Percentiles rank a stretch among this genome's conserved stretches.
These are phyloP conservation scores for Dichotomocladium elegans DNA, from an alignment of 371 early-diverging fungal genomes.

Conservation along the genomic window DNA sequence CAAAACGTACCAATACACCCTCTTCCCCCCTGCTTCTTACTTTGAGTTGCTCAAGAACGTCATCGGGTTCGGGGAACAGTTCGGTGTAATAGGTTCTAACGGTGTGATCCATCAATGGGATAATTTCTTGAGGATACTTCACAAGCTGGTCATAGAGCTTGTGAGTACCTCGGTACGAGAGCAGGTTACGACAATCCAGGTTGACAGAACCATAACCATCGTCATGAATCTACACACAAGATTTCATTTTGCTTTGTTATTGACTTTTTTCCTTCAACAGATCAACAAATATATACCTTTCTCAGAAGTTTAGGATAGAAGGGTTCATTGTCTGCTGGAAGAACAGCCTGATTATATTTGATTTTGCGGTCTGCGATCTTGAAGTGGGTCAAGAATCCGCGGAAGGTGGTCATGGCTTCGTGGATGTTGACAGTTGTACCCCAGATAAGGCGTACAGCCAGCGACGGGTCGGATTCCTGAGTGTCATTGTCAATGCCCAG, in stretches of 20 bases:
- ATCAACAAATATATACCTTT: conserved; percentile 2
- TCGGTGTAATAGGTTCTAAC: conserved; percentile 79
- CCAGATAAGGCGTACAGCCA: conserved; percentile 83
- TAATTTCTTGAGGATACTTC: conserved; percentile 97
- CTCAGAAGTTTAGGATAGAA: conserved; percentile 71
- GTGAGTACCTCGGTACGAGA: conserved; percentile 60
- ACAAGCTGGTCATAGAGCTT: conserved; percentile 84
- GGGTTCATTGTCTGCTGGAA: conserved; percentile 52
- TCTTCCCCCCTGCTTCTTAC: conserved; percentile 8
- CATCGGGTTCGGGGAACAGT: conserved; percentile 60
- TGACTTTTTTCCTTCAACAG: background rate
- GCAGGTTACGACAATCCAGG: conserved; percentile 85
- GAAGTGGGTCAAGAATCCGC: conserved; percentile 85
- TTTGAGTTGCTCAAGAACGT: conserved; percentile 37
- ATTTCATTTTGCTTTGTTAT: too few species aligned
- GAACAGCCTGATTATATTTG: conserved; percentile 22
- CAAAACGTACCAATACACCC: background rate
- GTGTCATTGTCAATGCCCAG: conserved; percentile 14
- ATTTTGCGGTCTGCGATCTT: conserved; percentile 61
- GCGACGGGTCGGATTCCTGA: conserved; percentile 44
- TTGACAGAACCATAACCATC: conserved; percentile 68
- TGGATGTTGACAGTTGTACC: conserved; percentile 97
- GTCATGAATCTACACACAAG: conserved; percentile 49
- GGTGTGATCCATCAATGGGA: conserved; percentile 93
- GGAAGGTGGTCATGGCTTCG: conserved; percentile 86